Evolutionary conservation across 2,329 filamentous ascomycete species (phyloP).

Genomic region (Diplodia sapinea): DNA sequence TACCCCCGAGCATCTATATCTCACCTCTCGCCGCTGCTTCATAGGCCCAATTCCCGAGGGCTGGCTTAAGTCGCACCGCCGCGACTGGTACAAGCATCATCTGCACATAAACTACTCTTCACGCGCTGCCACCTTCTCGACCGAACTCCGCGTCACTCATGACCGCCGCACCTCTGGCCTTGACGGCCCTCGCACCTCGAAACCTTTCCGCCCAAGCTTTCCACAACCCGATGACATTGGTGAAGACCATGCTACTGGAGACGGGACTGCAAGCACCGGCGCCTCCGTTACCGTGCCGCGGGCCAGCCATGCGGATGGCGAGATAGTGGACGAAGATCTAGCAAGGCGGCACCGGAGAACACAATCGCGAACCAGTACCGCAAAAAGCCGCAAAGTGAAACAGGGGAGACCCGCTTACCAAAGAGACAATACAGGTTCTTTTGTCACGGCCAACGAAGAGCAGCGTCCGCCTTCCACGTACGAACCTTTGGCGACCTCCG

Average conservation of each 20-base stretch:
- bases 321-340: constrained; percentile 20
- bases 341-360: background rate
- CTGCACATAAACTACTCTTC: constrained; percentile 53
- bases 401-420: constrained; percentile 1
- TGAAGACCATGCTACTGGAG: constrained; percentile 37
- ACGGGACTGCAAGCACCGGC: background rate
- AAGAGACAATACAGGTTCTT: constrained; percentile 24
- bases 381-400: background rate
- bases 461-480: constrained; percentile 3
- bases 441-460: constrained; percentile 23
- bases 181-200: constrained; percentile 49
- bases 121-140: constrained; percentile 58
- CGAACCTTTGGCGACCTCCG: constrained; percentile 4
- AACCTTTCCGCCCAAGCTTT: constrained; percentile 50
- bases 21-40: constrained; percentile 67
- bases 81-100: constrained; percentile 66
- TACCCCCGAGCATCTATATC: constrained; percentile 65
- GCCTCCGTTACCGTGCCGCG: constrained; percentile 18
- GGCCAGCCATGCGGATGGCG: constrained; percentile 14
- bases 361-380: background rate
- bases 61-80: constrained; percentile 68
- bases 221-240: constrained; percentile 49
- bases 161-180: constrained; percentile 52
- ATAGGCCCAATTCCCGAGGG: constrained; percentile 70
- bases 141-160: constrained; percentile 52